Evolutionary conservation across 352 stramenopile genomes (phyloP), one percentile per base, ranked within the genome.

Genomic region (Phytopythium montanum): DNA sequence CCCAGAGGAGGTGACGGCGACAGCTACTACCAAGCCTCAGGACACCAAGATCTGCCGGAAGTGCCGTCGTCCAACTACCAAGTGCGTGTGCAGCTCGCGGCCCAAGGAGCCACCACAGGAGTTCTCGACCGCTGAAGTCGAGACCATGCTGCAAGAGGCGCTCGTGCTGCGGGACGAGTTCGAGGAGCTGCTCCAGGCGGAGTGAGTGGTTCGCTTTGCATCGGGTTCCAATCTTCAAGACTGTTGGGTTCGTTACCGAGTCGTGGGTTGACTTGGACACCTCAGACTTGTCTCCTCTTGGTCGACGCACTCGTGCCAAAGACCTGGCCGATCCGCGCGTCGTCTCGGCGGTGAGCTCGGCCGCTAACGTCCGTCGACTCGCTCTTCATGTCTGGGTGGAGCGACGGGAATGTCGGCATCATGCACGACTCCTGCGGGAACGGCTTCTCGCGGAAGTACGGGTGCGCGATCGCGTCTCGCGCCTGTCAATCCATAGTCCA

Each of bases 81-180:
- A 87, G 54, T 95, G 86, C 48, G 57, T 88, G 29, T 91, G 81
- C 42, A 62, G 70, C 21, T 55, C n/a, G 50, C 62, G 64, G 16
- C 62, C 39, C 2, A 48, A 63, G n/a, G 58, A 66, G 23, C 51
- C 68, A 31, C 41, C 65, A 6, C 53, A 75, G 13, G 70, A 86
- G 2, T 78, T 85, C 50, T 88, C 85, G 0, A 68, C 75, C 14
- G 68, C 59, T 5, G 72, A 92, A 42, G 56, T 94, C 14, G 65
- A 73, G 59, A 62, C 73, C 39, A 91, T 92, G 85, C 70, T 94
- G 53, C 65, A 87, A 31, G 79, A 94, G 46, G 80, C 82, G 2
- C 70, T 92, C 14, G 73, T 78, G 29, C 46, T 92, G 50, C 78
- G 80, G 21, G 76, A 92, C 19, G 73, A 88, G 36, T 86, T 89